Conservation (phyloP, 106 monocot genomes). For the Phalaenopsis aphrodite region DNA sequence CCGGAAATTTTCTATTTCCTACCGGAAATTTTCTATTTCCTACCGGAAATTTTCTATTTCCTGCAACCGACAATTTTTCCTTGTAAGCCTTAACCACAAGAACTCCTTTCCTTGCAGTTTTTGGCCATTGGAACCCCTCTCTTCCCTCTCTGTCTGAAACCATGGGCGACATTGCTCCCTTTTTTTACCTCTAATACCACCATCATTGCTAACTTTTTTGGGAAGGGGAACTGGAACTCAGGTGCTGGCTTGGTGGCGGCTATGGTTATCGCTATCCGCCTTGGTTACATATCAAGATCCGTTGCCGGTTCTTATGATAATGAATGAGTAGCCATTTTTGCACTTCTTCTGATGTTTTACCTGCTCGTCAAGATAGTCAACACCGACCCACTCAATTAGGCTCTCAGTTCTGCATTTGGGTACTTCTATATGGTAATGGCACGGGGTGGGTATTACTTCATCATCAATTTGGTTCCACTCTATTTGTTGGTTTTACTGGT, state of each 20-base stretch:
- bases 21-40: no score
- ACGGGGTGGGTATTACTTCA: conserved; percentile 77
- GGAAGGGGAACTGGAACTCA: conserved; percentile 64
- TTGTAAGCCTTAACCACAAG: no score
- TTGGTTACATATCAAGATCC: conserved; percentile 71
- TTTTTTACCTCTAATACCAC: conserved; percentile 73
- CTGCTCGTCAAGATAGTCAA: conserved; percentile 66
- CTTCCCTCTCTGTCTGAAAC: no score
- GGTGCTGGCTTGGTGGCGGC: conserved; percentile 67
- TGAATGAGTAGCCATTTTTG: conserved; percentile 73
- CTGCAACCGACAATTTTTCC: no score
- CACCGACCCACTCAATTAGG: conserved; percentile 54
- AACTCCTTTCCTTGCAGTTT: no score
- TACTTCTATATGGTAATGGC: conserved; percentile 87
- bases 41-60: no score
- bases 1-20: no score
- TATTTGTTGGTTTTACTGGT: conserved; percentile 67
- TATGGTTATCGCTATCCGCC: conserved; percentile 59
- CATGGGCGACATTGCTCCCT: conserved; percentile 34
- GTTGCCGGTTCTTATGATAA: conserved; percentile 76
- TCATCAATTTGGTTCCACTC: conserved; percentile 61
- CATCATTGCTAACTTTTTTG: conserved; percentile 63
- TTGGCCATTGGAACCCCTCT: no score
- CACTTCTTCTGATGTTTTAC: conserved; percentile 60
- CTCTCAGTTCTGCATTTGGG: conserved; percentile 53